Base-by-base conservation (phyloP, 2,329 filamentous ascomycete genomes). In the Phyllosticta citrichinensis region DNA sequence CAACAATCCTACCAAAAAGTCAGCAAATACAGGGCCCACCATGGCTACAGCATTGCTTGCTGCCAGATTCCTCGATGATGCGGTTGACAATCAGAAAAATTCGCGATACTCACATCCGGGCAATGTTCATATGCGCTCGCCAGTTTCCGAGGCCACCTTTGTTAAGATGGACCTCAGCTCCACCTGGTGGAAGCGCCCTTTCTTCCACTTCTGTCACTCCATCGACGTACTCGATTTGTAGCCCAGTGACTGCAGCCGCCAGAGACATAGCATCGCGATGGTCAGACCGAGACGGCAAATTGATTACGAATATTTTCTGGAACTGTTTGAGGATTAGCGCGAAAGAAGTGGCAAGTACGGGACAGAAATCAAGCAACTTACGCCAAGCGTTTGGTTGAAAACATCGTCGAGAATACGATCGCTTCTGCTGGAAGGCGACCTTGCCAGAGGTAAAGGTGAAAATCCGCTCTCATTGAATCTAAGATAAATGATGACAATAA, bases 281-380 rank as follows among this genome's bases (percentile, higher is more conserved):
- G 64, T 84, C 81, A 22, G 75, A 78, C 3, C 81, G 71, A 20
- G 74, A 73, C 0, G 79, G 78, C 5, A 83, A 73, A 55, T 79
- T 81, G 54, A 84, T 75, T 24, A 80, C 79, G 63, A 82, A 76
- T 17, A 83, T 78, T 58, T 79, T 74, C 35, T 79, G 71, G 63
- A 83, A 83, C 80, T 82, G 8, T 10, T 1, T 19, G 17, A 6
- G 1, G 9, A n/a, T 56, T 8, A 56, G 40, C 27, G n/a, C 12
- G 1, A 14, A 2, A 2, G 35, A 24, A 3, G 8, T 17, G 6
- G 17, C 14, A 9, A 20, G 2, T 11, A 3, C 4, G 24, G 25
- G 8, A 20, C 52, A 17, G 27, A 17, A 52, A 17, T 14, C 4
- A 5, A 8, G 0, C 4, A 11, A 62, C 60, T 62, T 17, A 62